Conservation (phyloP, 768 basidiomycete genomes). For the Kwoniella dejecticola region DNA sequence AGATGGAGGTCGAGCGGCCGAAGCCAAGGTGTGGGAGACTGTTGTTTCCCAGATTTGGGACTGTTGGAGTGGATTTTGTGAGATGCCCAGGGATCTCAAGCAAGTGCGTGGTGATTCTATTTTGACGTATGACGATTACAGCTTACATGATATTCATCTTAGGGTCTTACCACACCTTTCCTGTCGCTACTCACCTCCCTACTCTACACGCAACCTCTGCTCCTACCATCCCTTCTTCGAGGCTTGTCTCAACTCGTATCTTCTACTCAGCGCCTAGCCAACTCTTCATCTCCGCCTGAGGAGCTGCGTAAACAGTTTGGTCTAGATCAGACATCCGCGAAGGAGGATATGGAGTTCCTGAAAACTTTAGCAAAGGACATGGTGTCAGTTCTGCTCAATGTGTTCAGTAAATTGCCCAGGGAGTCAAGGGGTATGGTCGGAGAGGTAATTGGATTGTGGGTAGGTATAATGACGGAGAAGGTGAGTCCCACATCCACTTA, state of each 20-base stretch:
- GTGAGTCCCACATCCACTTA: constrained; percentile 60
- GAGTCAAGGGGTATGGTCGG: constrained; percentile 77
- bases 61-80: constrained; percentile 87
- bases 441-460: constrained; percentile 85
- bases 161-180: constrained; percentile 76
- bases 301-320: constrained; percentile 58
- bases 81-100: constrained; percentile 72
- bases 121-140: no score
- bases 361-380: constrained; percentile 81
- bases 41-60: constrained; percentile 92
- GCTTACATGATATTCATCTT: background rate
- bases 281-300: constrained; percentile 56
- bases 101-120: constrained; percentile 59
- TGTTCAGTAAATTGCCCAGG: constrained; percentile 81
- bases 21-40: constrained; percentile 94
- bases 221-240: constrained; percentile 77
- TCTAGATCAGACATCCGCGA: constrained; percentile 66
- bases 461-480: constrained; percentile 71
- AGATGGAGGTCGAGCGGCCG: constrained; percentile 63
- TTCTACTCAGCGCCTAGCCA: constrained; percentile 67
- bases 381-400: constrained; percentile 93
- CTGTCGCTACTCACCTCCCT: constrained; percentile 89
- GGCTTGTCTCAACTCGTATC: constrained; percentile 80
- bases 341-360: constrained; percentile 70
- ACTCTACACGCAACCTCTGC: constrained; percentile 82